phyloP scores from a whole-genome alignment of 2,329 filamentous ascomycete genomes.

The Stagonosporopsis rhizophila region DNA sequence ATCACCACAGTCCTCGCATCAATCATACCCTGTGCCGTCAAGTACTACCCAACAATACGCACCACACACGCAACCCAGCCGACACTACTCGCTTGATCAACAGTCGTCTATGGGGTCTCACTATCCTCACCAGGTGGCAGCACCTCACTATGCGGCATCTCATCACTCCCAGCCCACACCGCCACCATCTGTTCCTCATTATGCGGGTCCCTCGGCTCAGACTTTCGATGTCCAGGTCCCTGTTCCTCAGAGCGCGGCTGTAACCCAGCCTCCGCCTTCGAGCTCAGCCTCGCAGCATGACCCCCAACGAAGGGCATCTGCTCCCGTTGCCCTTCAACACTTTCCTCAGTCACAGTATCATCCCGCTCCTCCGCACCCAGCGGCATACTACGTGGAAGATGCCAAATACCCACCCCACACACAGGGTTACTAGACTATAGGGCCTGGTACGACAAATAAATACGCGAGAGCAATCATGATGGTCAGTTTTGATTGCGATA shows the following conservation, averaged over 20 bases:
- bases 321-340: slow-evolving; percentile 38
- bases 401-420: slow-evolving; percentile 31
- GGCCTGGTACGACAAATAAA: slow-evolving; percentile 17
- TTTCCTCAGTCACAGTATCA: slow-evolving; percentile 33
- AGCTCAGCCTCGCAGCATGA: slow-evolving; percentile 30
- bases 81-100: slow-evolving; percentile 34
- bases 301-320: slow-evolving; percentile 40
- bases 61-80: slow-evolving; percentile 17
- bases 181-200: slow-evolving; percentile 32
- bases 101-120: slow-evolving; percentile 21
- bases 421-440: slow-evolving; percentile 4
- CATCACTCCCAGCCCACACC: slow-evolving; percentile 29
- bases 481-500: slow-evolving; percentile 29
- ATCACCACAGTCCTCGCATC: slow-evolving; percentile 32
- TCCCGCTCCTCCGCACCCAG: slow-evolving; percentile 31
- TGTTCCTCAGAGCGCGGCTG: slow-evolving; percentile 26
- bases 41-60: slow-evolving; percentile 22
- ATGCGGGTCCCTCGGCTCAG: slow-evolving; percentile 32
- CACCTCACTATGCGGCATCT: slow-evolving; percentile 30
- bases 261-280: slow-evolving; percentile 24
- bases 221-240: slow-evolving; percentile 34
- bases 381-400: slow-evolving; percentile 42
- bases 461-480: slow-evolving; percentile 22
- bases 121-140: slow-evolving; percentile 27
- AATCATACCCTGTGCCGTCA: slow-evolving; percentile 16